Conservation (phyloP, 441 rosid genomes). For the Gossypium davidsonii region DNA sequence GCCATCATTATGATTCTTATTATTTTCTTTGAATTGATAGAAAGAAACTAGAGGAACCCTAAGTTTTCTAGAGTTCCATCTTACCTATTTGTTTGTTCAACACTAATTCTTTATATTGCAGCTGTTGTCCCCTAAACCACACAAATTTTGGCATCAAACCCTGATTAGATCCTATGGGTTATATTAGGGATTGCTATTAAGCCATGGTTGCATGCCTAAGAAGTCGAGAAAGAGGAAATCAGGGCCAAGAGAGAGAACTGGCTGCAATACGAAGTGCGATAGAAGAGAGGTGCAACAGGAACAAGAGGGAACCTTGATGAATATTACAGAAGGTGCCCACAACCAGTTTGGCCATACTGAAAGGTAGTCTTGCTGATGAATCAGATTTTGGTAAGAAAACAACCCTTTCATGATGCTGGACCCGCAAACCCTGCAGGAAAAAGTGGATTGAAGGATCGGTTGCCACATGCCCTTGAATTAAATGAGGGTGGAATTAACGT, state of each 20-base stretch:
- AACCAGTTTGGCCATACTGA: neutral
- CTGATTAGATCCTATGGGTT: neutral
- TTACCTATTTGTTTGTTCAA: neutral
- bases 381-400: neutral
- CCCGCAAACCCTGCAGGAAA: neutral
- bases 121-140: neutral
- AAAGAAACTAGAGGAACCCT: neutral
- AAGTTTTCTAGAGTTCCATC: neutral
- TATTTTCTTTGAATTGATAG: neutral
- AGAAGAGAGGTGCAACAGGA: neutral
- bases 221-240: neutral
- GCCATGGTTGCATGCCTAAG: neutral
- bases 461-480: neutral
- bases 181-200: neutral
- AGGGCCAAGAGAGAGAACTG: neutral
- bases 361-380: neutral
- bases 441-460: neutral
- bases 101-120: neutral
- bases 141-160: neutral
- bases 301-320: neutral
- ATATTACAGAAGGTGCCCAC: neutral
- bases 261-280: neutral
- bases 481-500: neutral
- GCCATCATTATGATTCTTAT: neutral
- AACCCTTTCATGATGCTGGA: neutral